Evolutionary conservation across 2,329 filamentous ascomycete genomes (phyloP), one percentile per base, ranked within the genome.

Genomic region (Colletotrichum nymphaeae): DNA sequence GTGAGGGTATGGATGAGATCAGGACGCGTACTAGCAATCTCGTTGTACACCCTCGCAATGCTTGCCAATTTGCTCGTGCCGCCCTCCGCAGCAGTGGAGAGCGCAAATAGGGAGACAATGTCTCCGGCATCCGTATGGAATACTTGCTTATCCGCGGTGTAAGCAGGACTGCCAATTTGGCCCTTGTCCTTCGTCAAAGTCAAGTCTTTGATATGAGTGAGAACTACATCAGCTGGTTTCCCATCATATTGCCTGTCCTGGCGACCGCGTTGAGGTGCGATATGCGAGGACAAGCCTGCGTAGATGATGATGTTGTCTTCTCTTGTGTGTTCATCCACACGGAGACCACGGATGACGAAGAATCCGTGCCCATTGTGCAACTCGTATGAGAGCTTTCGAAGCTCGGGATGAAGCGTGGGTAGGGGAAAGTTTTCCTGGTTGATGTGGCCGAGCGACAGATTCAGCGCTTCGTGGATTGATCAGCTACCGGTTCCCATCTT

Each of bases 201-300:
- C 8, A 93, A 81, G 74, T 93, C 91, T 78, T 90, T 93, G 81
- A 93, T 90, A 75, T 93, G 91, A 3, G 86, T 83, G 3, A 91
- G 79, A 4, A 90, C 86, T 0, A 89, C 87, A 58, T 89, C 88
- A 2, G 86, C 86, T 0, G 83, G 81, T 26, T 81, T 77, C 24
- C 86, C 87, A 3, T 86, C 76, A 69, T 81, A 83, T 28, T 82
- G 82, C 62, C 82, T 81, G 76, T 90, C 88, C 74, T 91, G 89
- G 0, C 86, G 84, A 0, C 87, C 89, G 4, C 90, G 85, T 37
- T 85, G 79, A 0, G 86, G 78, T 0, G 88, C 91, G 5, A 93
- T 83, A 72, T 93, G 90, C 0, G 89, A 84, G 0, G 90, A 87
- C 1, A 93, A 79, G 1, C 91, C 91, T 2, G 88, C 84, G 75